phyloP scores from a whole-genome alignment of 2,329 filamentous ascomycete species.

The Diaporthe velutina region DNA sequence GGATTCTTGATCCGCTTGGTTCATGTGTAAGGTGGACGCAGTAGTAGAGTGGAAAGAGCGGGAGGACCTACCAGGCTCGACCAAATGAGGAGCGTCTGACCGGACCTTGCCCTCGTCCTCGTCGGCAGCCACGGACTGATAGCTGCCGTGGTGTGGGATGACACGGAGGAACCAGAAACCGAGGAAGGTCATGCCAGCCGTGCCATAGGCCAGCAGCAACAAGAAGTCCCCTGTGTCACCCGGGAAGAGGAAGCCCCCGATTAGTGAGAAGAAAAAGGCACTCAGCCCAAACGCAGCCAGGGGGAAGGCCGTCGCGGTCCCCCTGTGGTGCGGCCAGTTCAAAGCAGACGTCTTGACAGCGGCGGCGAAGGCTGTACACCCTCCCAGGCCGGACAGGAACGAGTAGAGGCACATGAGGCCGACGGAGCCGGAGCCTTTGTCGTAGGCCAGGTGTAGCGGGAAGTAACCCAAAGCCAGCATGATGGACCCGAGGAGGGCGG shows the following conservation, averaged over 20 bases:
- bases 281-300: conserved; percentile 93
- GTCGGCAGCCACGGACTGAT: conserved; percentile 65
- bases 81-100: conserved; percentile 57
- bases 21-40: conserved; percentile 45
- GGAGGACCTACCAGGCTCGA: conserved; percentile 55
- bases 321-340: conserved; percentile 92
- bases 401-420: conserved; percentile 82
- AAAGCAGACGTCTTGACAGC: conserved; percentile 88
- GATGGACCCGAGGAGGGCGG: conserved; percentile 80
- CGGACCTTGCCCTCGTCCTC: conserved; percentile 48
- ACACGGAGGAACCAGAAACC: conserved; percentile 90
- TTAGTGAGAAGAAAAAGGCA: conserved; percentile 92
- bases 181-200: conserved; percentile 78
- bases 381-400: conserved; percentile 87
- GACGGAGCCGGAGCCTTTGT: conserved; percentile 72
- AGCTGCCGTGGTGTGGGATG: conserved; percentile 68
- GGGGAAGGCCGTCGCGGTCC: conserved; percentile 94
- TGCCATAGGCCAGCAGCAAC: conserved; percentile 83
- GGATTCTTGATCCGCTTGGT: conserved; percentile 42
- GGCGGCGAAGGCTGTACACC: conserved; percentile 90
- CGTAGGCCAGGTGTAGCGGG: conserved; percentile 84
- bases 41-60: conserved; percentile 52
- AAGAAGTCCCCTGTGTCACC: conserved; percentile 87
- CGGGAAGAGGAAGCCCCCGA: conserved; percentile 83
- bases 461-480: conserved; percentile 86